phyloP scores from a whole-genome alignment of 192 early-diverging fungal genomes.

The Umbelopsis isabellina region DNA sequence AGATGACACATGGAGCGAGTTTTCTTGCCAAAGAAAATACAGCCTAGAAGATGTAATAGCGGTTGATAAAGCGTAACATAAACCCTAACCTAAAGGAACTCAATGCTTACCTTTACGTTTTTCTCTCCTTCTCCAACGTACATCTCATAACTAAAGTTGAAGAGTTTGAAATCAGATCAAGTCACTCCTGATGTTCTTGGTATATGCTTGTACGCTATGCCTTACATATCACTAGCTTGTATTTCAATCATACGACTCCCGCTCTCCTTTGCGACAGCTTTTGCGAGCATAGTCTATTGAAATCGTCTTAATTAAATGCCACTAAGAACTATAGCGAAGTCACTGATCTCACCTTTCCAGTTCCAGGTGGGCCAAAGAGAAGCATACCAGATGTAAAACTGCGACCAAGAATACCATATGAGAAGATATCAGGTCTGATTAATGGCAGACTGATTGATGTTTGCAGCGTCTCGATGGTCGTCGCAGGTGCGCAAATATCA shows the following conservation, averaged over 20 bases:
- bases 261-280: constrained; percentile 83
- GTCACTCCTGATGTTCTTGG: neutral
- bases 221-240: constrained; percentile 69
- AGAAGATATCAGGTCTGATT: constrained; percentile 77
- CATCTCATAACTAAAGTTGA: constrained; percentile 63
- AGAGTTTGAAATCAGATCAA: neutral
- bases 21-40: constrained; percentile 93
- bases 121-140: constrained; percentile 98
- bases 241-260: constrained; percentile 80
- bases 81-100: neutral
- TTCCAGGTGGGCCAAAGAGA: constrained; percentile 87
- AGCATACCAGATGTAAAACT: constrained; percentile 76
- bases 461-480: constrained; percentile 86
- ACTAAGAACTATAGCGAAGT: neutral
- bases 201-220: neutral
- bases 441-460: constrained; percentile 81
- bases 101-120: constrained; percentile 65
- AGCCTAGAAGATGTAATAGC: constrained; percentile 47
- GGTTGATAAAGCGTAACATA: neutral
- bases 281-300: constrained; percentile 73
- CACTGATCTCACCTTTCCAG: constrained; percentile 60
- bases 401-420: constrained; percentile 66
- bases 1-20: constrained; percentile 94
- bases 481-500: constrained; percentile 74
- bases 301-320: neutral